Percentiles rank a stretch among this genome's conserved stretches.
Evolutionary conservation across 108 stramenopile genomes (phyloP).

Genomic region (Chaetoceros tenuissimus): DNA sequence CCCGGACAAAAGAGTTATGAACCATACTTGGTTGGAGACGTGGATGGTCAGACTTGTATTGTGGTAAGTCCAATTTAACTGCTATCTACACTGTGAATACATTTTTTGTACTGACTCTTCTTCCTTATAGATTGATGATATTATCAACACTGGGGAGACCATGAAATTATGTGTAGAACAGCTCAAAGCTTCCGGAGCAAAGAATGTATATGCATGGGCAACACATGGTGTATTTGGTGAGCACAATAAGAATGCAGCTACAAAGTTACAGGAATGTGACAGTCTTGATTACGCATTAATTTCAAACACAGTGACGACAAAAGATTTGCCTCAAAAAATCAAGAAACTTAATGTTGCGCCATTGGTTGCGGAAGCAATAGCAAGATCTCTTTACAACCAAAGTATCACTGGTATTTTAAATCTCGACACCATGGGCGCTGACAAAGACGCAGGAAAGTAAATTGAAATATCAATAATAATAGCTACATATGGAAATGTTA

Average conservation of each 20-base stretch:
- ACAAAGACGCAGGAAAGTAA: constrained; percentile 5
- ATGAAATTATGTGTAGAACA: constrained; percentile 44
- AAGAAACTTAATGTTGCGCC: constrained; percentile 79
- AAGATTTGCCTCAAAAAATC: constrained; percentile 53
- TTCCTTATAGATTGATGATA: constrained; percentile 55
- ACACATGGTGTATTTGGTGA: constrained; percentile 80
- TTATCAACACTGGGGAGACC: constrained; percentile 77
- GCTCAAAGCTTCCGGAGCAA: constrained; percentile 52
- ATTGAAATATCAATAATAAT: not conserved
- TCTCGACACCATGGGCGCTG: constrained; percentile 21
- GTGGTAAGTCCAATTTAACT: constrained; percentile 25
- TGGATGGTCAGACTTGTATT: constrained; percentile 70
- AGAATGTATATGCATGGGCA: constrained; percentile 75
- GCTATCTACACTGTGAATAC: not conserved
- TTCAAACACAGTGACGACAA: constrained; percentile 59
- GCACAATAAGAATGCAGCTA: constrained; percentile 28
- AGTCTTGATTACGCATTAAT: constrained; percentile 71
- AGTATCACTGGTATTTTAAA: constrained; percentile 67
- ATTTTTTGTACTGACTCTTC: not conserved
- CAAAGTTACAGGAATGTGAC: constrained; percentile 47
- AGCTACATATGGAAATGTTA: not conserved
- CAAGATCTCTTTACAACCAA: constrained; percentile 65
- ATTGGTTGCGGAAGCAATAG: constrained; percentile 81
- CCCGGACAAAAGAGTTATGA: constrained; percentile 31
- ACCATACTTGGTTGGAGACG: constrained; percentile 62